Percentiles rank a stretch among this genome's conserved stretches.
phyloP scores from a whole-genome alignment of 2,329 filamentous ascomycete species.

The Ophiostoma ulmi region DNA sequence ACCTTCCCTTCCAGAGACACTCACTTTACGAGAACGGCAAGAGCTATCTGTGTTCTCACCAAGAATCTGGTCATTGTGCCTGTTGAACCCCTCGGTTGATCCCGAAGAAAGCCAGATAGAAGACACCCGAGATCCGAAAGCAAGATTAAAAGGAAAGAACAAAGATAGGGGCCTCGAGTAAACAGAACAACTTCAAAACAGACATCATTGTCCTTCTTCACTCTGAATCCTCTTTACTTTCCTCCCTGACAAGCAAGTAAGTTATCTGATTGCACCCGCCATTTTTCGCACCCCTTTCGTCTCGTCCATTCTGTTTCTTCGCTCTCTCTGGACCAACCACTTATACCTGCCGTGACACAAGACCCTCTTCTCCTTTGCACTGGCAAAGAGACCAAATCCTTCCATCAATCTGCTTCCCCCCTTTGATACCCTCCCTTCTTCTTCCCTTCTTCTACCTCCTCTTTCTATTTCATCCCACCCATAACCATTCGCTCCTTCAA shows the following conservation, averaged over 20 bases:
- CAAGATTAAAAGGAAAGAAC: not conserved
- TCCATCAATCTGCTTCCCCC: not conserved
- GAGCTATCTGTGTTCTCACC: not conserved
- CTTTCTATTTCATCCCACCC: not conserved
- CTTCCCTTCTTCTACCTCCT: not conserved
- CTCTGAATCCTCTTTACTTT: not conserved
- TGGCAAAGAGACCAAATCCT: not conserved
- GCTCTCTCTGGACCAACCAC: not conserved
- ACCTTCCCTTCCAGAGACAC: not conserved
- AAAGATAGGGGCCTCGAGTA: conserved; percentile 5
- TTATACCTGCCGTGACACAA: conserved; percentile 4
- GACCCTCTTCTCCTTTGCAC: not conserved
- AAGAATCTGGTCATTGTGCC: not conserved
- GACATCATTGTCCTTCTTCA: not conserved
- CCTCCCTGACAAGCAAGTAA: not conserved
- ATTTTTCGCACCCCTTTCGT: not conserved
- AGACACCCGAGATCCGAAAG: not conserved
- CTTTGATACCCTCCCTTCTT: not conserved
- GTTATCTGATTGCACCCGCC: not conserved
- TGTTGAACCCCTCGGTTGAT: not conserved
- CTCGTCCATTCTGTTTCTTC: not conserved
- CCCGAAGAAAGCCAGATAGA: not conserved
- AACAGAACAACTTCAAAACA: conserved; percentile 5
- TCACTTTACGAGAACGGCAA: not conserved
- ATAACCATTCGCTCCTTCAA: not conserved